Base-by-base conservation (phyloP, 192 early-diverging fungal genomes). In the Entomortierella lignicola region DNA sequence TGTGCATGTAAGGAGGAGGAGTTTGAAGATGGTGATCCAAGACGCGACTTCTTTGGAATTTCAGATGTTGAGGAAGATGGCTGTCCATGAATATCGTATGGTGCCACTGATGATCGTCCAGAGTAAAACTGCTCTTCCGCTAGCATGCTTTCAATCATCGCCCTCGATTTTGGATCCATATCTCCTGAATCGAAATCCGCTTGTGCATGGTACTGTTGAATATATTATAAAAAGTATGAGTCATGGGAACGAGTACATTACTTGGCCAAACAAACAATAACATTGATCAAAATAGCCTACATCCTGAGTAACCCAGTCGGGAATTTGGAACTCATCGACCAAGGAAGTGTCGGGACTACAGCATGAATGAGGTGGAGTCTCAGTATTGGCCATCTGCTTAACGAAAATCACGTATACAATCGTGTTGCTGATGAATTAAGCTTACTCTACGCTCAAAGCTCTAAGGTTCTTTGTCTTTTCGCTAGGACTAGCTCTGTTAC, bases 111-210 rank as follows among this genome's bases (percentile, higher is more conserved):
- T 43, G 80, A 58, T 39, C 75, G 59, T 27, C 83, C 85, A 43
- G 87, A 85, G 61, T 89, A 91, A 56, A 85, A 87, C 48, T 82
- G 80, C 61, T 91, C 89, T 25, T 91, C 89, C 11, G 88, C 89
- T 18, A 91, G 66, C 89, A 91, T 91, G 42, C 83, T 82, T 25
- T 86, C 85, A 51, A 91, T 91, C 47, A 91, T 75, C 27, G 65
- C 56, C 25, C 84, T 74, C 0, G 89, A 89, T 57, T 85, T 81
- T 56, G 81, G 84, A 79, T 90, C 89, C 77, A 86, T 84, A 39
- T 85, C 85, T 48, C 39, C 75, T 0, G 67, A 18, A 0, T 69
- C 66, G 27, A 70, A 70, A 39, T 56, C 50, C 34, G 47, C 34
- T 39, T 79, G 75, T 2, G 52, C 60, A 8, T 79, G 74, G 27